These are phyloP conservation scores for Salix caprea DNA, from an alignment of 345 rosid genomes.

Conservation along the genomic window DNA sequence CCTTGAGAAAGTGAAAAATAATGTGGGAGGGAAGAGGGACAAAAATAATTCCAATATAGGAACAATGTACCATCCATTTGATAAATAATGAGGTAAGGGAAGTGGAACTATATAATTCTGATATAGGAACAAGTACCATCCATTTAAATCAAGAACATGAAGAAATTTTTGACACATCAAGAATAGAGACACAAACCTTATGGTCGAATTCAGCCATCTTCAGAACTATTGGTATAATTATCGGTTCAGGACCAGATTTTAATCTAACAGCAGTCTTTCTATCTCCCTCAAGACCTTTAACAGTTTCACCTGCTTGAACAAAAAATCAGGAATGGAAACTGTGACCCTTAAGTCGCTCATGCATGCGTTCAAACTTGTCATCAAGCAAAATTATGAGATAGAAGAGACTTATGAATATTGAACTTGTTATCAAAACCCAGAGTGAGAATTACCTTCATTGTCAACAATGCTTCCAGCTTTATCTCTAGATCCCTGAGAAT, in stretches of 20 bases:
- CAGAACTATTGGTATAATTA: slow-evolving; percentile 75
- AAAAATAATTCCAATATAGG: neutral
- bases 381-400: neutral
- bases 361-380: neutral
- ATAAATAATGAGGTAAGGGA: neutral
- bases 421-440: neutral
- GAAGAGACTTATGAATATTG: neutral
- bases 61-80: neutral
- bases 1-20: neutral
- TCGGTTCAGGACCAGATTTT: slow-evolving; percentile 71
- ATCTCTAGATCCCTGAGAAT: slow-evolving; percentile 34
- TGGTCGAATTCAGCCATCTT: slow-evolving; percentile 97
- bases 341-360: neutral
- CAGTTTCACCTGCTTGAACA: slow-evolving; percentile 40
- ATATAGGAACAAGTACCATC: slow-evolving; percentile 1
- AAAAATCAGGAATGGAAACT: slow-evolving; percentile 11
- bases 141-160: neutral
- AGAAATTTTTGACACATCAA: neutral
- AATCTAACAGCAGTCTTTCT: slow-evolving; percentile 27
- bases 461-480: slow-evolving; percentile 36
- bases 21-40: neutral
- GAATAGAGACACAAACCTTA: slow-evolving; percentile 45
- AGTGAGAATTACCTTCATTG: slow-evolving; percentile 33
- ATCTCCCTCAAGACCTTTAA: slow-evolving; percentile 32
- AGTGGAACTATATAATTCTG: neutral